phyloP scores from a whole-genome alignment of 2,329 filamentous ascomycete genomes.

The Fusarium abutilonis region DNA sequence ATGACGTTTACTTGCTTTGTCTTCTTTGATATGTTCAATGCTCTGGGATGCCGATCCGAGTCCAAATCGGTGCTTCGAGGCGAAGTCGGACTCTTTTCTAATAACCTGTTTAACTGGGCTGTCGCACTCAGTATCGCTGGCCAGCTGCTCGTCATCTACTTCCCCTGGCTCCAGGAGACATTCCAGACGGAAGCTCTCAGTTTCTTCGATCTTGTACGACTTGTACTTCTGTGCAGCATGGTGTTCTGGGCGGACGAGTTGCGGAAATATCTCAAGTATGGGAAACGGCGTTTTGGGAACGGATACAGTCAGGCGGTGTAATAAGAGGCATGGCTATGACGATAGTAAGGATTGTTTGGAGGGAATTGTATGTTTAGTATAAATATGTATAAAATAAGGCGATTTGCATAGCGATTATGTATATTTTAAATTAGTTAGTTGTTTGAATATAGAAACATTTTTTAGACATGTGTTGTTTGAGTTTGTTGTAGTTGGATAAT shows the following conservation, averaged over 20 bases:
- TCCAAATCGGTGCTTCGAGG: constrained; percentile 88
- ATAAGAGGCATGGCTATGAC: constrained; percentile 48
- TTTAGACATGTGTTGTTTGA: too few relatives aligned
- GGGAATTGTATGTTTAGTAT: constrained; percentile 27
- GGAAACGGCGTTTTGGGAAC: constrained; percentile 64
- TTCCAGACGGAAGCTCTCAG: constrained; percentile 94
- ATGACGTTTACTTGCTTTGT: constrained; percentile 99
- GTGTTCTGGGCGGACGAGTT: constrained; percentile 97
- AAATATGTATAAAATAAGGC: constrained; percentile 3
- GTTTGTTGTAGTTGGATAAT: too few relatives aligned
- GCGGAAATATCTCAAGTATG: constrained; percentile 79
- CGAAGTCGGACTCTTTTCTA: constrained; percentile 83
- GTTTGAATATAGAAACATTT: neutral
- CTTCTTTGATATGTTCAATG: constrained; percentile 99
- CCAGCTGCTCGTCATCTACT: constrained; percentile 91
- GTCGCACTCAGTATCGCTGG: constrained; percentile 85
- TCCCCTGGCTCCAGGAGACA: constrained; percentile 90
- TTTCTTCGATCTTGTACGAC: constrained; percentile 75
- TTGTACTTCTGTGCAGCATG: constrained; percentile 81
- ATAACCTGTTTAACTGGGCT: constrained; percentile 96
- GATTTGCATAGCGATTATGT: constrained; percentile 31
- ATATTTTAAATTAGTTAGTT: neutral
- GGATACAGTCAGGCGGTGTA: constrained; percentile 75
- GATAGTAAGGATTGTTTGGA: constrained; percentile 2
- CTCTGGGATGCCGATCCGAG: constrained; percentile 89